These are phyloP conservation scores for Amylocarpus encephaloides DNA, from an alignment of 2,329 filamentous ascomycete genomes.

Conservation along the genomic window DNA sequence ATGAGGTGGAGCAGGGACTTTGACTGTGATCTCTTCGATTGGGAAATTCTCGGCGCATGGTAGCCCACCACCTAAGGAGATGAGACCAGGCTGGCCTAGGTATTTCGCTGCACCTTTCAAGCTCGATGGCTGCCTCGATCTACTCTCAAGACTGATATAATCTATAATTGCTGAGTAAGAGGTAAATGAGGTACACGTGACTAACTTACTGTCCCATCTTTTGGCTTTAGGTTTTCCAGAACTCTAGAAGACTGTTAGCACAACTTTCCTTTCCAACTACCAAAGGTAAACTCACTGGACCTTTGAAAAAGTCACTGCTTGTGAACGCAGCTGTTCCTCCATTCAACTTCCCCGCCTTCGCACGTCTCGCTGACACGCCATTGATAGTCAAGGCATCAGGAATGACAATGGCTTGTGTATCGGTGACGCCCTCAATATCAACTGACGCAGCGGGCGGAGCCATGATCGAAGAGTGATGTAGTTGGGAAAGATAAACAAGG, in stretches of 20 bases:
- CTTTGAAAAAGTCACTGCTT: constrained; percentile 79
- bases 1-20: constrained; percentile 60
- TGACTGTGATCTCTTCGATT: constrained; percentile 71
- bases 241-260: constrained; percentile 33
- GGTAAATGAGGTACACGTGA: constrained; percentile 10
- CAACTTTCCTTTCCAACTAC: constrained; percentile 2
- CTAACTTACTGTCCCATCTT: constrained; percentile 72
- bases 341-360: constrained; percentile 64
- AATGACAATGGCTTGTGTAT: constrained; percentile 33
- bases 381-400: constrained; percentile 51
- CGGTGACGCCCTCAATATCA: constrained; percentile 35
- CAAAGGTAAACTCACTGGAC: constrained; percentile 44
- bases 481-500: constrained; percentile 2
- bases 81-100: constrained; percentile 72
- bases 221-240: constrained; percentile 68
- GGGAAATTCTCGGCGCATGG: constrained; percentile 90
- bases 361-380: constrained; percentile 60
- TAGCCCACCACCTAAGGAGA: constrained; percentile 87
- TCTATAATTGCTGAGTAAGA: constrained; percentile 25
- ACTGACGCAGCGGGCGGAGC: constrained; percentile 38
- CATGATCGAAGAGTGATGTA: constrained; percentile 17
- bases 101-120: constrained; percentile 77
- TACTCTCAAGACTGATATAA: constrained; percentile 57
- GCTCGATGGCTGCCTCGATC: constrained; percentile 56
- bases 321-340: constrained; percentile 71